Percentiles rank a stretch among this genome's conserved stretches.
Conservation (phyloP, 2,329 filamentous ascomycete genomes). For the Elsinoe australis region DNA sequence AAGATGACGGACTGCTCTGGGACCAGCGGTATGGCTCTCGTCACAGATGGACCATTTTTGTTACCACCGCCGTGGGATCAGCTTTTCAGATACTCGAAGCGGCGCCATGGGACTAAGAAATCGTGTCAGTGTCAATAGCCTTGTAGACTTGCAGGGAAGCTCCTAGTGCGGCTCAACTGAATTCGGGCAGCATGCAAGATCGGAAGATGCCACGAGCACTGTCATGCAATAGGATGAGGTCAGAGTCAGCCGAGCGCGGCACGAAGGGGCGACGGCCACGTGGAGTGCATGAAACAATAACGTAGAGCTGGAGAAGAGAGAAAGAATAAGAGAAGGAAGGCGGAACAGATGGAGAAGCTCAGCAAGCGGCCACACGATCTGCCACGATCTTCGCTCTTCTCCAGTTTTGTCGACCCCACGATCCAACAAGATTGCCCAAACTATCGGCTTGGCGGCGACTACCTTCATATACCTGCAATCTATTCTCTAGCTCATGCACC, state of each 20-base stretch:
- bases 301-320: neutral
- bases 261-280: neutral
- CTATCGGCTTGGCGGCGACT: neutral
- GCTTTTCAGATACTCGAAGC: too few species aligned
- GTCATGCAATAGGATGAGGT: neutral
- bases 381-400: neutral
- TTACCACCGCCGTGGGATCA: too few species aligned
- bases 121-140: too few species aligned
- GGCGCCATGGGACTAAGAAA: too few species aligned
- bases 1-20: too few species aligned
- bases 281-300: slow-evolving; percentile 1
- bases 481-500: slow-evolving; percentile 7
- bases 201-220: neutral
- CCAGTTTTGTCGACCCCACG: slow-evolving; percentile 1
- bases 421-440: neutral
- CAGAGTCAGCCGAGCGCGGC: neutral
- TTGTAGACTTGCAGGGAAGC: too few species aligned
- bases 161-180: too few species aligned
- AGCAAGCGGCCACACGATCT: neutral
- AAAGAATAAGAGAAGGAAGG: neutral
- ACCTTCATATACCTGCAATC: slow-evolving; percentile 5
- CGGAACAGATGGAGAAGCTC: neutral
- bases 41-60: too few species aligned
- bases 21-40: too few species aligned
- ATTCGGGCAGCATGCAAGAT: too few species aligned